Percentiles rank a stretch among this genome's conserved stretches.
Conservation (phyloP, 306 rosid genomes). For the Trifolium subterraneum region DNA sequence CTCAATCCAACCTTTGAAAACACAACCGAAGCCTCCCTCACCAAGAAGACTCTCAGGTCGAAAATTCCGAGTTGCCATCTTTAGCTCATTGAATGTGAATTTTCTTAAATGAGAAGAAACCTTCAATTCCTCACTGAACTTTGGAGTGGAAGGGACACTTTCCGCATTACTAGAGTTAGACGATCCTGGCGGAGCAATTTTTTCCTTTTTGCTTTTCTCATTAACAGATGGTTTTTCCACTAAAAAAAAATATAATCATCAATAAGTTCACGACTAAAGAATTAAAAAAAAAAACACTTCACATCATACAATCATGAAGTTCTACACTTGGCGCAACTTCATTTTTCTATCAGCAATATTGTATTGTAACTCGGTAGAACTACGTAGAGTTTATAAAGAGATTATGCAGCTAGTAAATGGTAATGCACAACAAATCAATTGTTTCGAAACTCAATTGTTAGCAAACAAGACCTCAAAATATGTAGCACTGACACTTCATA, state of each 20-base stretch:
- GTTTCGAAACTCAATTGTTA: conserved; percentile 22
- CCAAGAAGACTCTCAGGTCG: conserved; percentile 98
- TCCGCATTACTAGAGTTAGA: conserved; percentile 78
- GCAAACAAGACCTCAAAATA: conserved; percentile 34
- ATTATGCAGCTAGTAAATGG: conserved; percentile 8
- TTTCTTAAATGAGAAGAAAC: conserved; percentile 83
- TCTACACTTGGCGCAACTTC: neutral
- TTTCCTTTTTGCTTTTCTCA: conserved; percentile 63
- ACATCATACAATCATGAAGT: conserved; percentile 25
- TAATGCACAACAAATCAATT: conserved; percentile 19
- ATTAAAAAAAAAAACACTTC: neutral
- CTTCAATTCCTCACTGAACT: conserved; percentile 86
- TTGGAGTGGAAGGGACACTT: conserved; percentile 77
- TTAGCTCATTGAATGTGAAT: conserved; percentile 87
- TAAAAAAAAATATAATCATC: conserved; percentile 34
- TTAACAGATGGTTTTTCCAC: conserved; percentile 53
- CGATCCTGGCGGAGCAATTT: conserved; percentile 62
- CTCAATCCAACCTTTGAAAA: conserved; percentile 96
- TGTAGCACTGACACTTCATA: too few species aligned
- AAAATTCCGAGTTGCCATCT: conserved; percentile 89
- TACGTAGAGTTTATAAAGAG: too few species aligned
- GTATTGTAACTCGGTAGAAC: too few species aligned
- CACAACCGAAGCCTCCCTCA: conserved; percentile 98
- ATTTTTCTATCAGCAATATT: too few species aligned
- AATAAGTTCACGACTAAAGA: conserved; percentile 9